These are phyloP conservation scores for Ceratocystis huliohia DNA, from an alignment of 2,329 filamentous ascomycete species.

Conservation along the genomic window DNA sequence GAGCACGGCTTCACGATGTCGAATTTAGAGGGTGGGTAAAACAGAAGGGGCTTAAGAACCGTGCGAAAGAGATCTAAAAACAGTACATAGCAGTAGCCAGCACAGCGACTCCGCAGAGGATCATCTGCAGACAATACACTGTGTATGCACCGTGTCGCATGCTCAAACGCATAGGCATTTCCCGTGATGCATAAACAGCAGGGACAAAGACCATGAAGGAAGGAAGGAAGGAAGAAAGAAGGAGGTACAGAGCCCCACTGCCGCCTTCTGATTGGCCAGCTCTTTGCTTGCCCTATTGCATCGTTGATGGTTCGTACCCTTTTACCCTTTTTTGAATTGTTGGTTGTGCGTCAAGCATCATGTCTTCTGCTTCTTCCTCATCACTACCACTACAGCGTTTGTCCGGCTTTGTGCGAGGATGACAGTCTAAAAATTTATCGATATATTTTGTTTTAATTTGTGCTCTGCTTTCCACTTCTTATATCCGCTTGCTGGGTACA, in stretches of 20 bases:
- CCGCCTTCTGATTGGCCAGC: neutral
- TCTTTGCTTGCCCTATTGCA: neutral
- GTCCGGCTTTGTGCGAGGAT: neutral
- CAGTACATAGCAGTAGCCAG: neutral
- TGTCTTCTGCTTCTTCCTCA: neutral
- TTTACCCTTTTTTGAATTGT: neutral
- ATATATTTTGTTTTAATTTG: no score
- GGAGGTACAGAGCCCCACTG: conserved; percentile 4
- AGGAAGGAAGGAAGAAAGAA: conserved; percentile 8
- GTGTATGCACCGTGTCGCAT: neutral
- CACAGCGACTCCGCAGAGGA: neutral
- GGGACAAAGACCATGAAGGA: conserved; percentile 7
- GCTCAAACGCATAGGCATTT: neutral
- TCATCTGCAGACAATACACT: no score
- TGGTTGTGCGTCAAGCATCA: neutral
- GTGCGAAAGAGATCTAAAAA: neutral
- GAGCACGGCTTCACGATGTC: conserved; percentile 8
- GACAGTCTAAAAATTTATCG: no score
- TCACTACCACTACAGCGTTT: neutral
- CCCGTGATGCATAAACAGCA: neutral
- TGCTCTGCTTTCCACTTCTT: neutral
- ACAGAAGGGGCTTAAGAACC: neutral
- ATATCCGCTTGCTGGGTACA: neutral
- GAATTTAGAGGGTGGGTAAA: neutral
- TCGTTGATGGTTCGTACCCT: neutral